Conservation (phyloP, 208 protist genomes). For the Zelonia costaricensis region DNA sequence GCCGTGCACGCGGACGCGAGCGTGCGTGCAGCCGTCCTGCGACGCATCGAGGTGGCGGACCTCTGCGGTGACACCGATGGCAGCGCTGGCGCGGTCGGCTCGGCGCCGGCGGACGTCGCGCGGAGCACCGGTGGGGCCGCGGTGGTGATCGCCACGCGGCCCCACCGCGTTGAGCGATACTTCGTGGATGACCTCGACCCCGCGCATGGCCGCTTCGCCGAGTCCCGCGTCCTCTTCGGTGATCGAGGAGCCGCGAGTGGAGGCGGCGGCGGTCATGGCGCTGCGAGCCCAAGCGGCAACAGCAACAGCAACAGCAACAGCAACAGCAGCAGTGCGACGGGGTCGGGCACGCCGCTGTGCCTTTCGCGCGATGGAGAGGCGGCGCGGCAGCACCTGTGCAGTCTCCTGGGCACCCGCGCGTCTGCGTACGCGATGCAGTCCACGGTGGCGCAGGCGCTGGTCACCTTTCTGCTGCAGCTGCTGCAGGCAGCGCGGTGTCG, state of each 20-base stretch:
- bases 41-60: constrained; percentile 11
- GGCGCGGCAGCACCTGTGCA: constrained; percentile 27
- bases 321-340: background rate
- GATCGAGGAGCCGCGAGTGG: background rate
- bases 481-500: constrained; percentile 46
- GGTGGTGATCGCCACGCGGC: constrained; percentile 13
- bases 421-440: constrained; percentile 21
- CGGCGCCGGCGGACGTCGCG: too few species aligned
- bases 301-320: background rate
- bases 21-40: constrained; percentile 16
- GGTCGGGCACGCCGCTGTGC: too few species aligned
- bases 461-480: constrained; percentile 49
- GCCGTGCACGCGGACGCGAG: background rate
- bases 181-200: constrained; percentile 81
- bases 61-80: background rate
- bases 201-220: constrained; percentile 17
- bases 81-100: too few species aligned
- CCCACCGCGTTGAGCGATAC: constrained; percentile 62
- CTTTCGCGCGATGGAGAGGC: constrained; percentile 27
- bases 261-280: background rate
- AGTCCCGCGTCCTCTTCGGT: constrained; percentile 32
- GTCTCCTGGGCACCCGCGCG: constrained; percentile 14
- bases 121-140: background rate
- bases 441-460: constrained; percentile 32
- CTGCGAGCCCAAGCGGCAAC: background rate